Conservation (phyloP, 2,329 filamentous ascomycete genomes). For the Colletotrichum zoysiae region DNA sequence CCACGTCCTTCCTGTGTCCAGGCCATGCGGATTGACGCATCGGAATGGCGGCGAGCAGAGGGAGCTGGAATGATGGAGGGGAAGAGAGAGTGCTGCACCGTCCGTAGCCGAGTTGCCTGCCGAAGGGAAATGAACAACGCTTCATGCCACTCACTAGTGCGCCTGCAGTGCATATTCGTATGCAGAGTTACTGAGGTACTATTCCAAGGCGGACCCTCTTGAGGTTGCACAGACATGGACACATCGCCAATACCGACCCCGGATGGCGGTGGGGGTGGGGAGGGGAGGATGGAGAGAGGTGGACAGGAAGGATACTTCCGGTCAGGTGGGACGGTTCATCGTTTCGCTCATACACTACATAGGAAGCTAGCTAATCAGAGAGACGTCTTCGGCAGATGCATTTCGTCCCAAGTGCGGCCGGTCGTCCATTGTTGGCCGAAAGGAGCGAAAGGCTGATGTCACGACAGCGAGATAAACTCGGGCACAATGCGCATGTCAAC, state of each 20-base stretch:
- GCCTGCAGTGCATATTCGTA: neutral
- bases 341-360: slow-evolving; percentile 1
- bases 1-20: neutral
- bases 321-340: neutral
- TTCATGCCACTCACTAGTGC: slow-evolving; percentile 1
- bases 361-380: neutral
- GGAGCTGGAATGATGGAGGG: neutral
- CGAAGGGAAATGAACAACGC: slow-evolving; percentile 8
- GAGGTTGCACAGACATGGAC: neutral
- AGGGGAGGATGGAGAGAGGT: neutral
- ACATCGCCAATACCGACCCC: slow-evolving; percentile 10
- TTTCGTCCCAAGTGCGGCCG: slow-evolving; percentile 21
- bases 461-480: neutral
- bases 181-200: no score
- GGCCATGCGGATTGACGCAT: neutral
- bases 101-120: slow-evolving; percentile 16
- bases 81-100: neutral
- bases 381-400: slow-evolving; percentile 40
- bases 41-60: neutral
- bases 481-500: no score
- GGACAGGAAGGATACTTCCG: neutral
- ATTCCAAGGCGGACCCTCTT: no score
- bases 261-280: slow-evolving; percentile 23
- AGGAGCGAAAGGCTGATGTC: neutral
- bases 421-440: neutral